Evolutionary conservation across 164 flowering plant species (phyloP), one percentile per base, ranked within the genome.

Genomic region (Umbilicus rupestris): DNA sequence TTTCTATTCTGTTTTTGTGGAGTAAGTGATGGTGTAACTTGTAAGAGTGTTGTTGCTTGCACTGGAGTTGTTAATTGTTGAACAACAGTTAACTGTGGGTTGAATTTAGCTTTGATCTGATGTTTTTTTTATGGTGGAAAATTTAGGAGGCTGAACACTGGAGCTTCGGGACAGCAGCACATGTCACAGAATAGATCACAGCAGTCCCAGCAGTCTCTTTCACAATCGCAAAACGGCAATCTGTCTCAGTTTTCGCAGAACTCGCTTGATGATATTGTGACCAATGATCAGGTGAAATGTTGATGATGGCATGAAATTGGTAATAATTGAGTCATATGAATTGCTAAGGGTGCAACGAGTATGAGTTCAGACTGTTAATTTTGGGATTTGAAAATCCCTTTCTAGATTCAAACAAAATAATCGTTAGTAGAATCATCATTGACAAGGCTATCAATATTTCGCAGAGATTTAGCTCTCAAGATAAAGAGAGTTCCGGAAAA

Each of bases 391-490:
- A 31, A 52, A 52, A 10, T 26, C 0, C 3, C 9, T 24, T 52
- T 11, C 15, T 26, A 2, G 31, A 26, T 24, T 87, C 79, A 57
- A 68, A 80, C 69, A 88, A 85, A 16, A 52, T 26, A 26, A 10
- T 3, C 10, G 59, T 24, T 52, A 10, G 6, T 24, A 52, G 3
- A 52, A 9, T 22, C 6, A 50, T 20, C 14, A 1, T 26, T 24
- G 59, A 52, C 4, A 19, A 52, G 16, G 59, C 10, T 52, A 24
- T 52, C 37, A 4, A n/a, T 83, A 67, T 72, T 44, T 66, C 64
- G 72, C 76, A 94, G 97, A 86, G 88, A 74, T 74, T 82, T 73
- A 76, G 80, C 75, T 89, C 96, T 70, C 96, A 91, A 77, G 99
- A 90, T 70, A 84, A 87, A 78, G 96, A 91, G 50, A 82, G 68